phyloP scores from a whole-genome alignment of 148 eudicot species.

The Salicornia ramosissima region DNA sequence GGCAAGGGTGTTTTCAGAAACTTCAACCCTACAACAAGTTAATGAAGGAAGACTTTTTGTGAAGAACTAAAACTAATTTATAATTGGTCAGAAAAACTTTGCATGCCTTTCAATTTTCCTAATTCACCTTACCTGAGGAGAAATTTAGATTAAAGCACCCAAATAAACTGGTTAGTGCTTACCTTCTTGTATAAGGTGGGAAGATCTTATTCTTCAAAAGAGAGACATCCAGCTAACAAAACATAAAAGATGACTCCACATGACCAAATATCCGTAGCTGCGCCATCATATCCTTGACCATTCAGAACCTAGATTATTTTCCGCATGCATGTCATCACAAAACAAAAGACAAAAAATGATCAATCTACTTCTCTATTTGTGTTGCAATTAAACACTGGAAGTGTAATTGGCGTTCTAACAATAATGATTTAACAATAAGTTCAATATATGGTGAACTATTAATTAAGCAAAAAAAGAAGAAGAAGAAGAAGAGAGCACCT shows the following conservation, averaged over 20 bases:
- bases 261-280: conserved; percentile 97
- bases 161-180: neutral
- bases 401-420: neutral
- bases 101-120: neutral
- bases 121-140: neutral
- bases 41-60: neutral
- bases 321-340: conserved; percentile 7
- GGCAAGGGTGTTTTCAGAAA: neutral
- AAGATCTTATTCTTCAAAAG: conserved; percentile 81
- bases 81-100: neutral
- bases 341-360: conserved; percentile 11
- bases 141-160: neutral
- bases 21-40: neutral
- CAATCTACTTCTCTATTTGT: neutral
- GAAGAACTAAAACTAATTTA: neutral
- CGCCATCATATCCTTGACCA: conserved; percentile 87
- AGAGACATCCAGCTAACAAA: conserved; percentile 88
- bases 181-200: conserved; percentile 86
- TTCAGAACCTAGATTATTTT: conserved; percentile 57
- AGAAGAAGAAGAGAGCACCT: too few relatives aligned
- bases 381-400: neutral
- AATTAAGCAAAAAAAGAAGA: too few relatives aligned
- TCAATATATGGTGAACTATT: too few relatives aligned
- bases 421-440: neutral
- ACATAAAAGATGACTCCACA: conserved; percentile 97